Base-by-base conservation (phyloP, 495 filamentous ascomycete species). In the Tuber calosporum region DNA sequence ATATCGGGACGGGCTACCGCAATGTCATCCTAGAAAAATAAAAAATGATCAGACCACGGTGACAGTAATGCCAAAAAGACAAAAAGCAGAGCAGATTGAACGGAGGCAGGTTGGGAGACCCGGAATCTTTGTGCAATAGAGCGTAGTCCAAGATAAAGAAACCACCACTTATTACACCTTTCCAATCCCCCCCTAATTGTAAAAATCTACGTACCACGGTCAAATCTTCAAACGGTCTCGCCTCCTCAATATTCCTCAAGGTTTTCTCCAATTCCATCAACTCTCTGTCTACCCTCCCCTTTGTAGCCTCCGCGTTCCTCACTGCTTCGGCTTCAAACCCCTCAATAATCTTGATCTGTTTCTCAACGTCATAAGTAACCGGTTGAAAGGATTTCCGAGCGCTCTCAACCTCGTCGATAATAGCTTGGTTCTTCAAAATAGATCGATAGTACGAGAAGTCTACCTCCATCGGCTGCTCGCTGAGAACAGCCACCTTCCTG, bases 311-410 rank as follows among this genome's bases (percentile, higher is more conserved):
- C 68, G 96, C 96, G 86, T 93, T 97, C 92, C 95, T 91, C 77
- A 99, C 84, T 77, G 96, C 96, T 87, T 97, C 93, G 73, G 90
- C 89, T 89, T 99, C 96, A 83, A 99, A 99, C 37, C 91, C 91
- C 83, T 97, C 93, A 84, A 98, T 98, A 75, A 94, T 93, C 90
- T 94, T 96, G 81, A 98, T 85, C 86, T 98, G 96, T 83, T 93
- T 88, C 81, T 74, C 82, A 70, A 99, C 88, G 85, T 99, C 93
- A 86, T 97, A 96, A 74, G 90, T 92, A 80, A 88, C 87, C 70
- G 93, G 93, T 88, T 94, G 92, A 90, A 96, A 99, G 74, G 82
- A 85, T 83, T 86, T 89, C 87, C 96, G 92, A 82, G 93, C 89
- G 85, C 90, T 91, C 90, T 99, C 96, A 85, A 98, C 93, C 87